These are phyloP conservation scores for Ajuga reptans DNA, from an alignment of 305 asterid species.

Conservation along the genomic window DNA sequence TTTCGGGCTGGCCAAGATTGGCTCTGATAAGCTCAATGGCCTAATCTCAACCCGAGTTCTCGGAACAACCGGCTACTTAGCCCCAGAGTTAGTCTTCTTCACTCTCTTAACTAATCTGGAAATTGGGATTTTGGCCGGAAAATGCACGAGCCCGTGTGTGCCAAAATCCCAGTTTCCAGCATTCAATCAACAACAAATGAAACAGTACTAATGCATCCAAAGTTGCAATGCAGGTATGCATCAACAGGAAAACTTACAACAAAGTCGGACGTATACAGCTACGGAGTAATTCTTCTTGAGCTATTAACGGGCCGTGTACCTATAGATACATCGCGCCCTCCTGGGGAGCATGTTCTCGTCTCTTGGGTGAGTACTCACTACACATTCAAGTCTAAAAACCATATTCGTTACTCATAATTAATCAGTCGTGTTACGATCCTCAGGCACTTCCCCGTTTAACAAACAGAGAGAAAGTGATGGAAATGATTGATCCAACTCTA, in stretches of 20 bases:
- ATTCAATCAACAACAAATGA: no score
- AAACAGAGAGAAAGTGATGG: constrained; percentile 56
- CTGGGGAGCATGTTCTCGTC: constrained; percentile 64
- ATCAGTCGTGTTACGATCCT: neutral
- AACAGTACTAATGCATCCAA: neutral
- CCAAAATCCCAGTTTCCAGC: no score
- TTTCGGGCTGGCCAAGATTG: constrained; percentile 63
- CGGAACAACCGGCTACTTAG: constrained; percentile 77
- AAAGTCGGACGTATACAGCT: constrained; percentile 73
- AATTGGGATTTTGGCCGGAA: no score
- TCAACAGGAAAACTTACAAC: constrained; percentile 76
- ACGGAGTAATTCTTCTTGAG: constrained; percentile 70
- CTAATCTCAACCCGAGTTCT: constrained; percentile 60
- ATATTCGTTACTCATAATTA: neutral
- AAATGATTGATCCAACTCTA: constrained; percentile 68
- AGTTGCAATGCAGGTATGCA: constrained; percentile 47
- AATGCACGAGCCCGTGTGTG: no score
- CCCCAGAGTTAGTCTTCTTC: constrained; percentile 63
- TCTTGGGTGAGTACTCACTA: constrained; percentile 47
- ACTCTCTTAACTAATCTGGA: no score
- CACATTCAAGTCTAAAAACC: no score
- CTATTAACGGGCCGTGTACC: constrained; percentile 72
- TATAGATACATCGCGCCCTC: constrained; percentile 51
- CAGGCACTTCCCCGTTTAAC: constrained; percentile 80
- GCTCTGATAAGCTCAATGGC: constrained; percentile 68